Evolutionary conservation across 352 stramenopile genomes (phyloP), one percentile per base, ranked within the genome.

Genomic region (Globisporangium cederbergense): DNA sequence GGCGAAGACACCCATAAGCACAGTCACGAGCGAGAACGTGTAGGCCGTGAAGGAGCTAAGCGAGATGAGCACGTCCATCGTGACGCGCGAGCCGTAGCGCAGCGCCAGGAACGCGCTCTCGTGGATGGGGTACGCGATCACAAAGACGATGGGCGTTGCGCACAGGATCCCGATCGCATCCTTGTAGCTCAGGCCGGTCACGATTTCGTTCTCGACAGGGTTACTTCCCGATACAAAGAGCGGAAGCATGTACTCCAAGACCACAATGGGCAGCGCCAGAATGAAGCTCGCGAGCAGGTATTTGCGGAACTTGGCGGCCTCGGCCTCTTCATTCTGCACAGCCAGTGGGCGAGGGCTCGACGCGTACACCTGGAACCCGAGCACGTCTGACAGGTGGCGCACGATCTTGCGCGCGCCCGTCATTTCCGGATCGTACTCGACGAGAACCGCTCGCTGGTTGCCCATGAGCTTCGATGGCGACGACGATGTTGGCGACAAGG

Each of bases 1-100:
- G 20, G 40, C 13, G 9, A 71, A 56, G 22, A 76, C 57, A 7
- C 60, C 58, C 30, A 79, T 62, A 16, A 66, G 8, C 16, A 84
- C 62, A 3, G 67, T 76, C 5, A 78, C 62, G 18, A 79, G 49
- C 1, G 81, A 91, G 61, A 90, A 93, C 0, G 72, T 62, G 70
- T 91, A 93, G 32, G 85, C 79, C 2, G 74, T 76, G 52, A 79
- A 77, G n/a, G 83, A 76, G 38, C 83, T 90, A 34, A 93, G 72
- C 38, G 85, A 91, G 25, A 91, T 81, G 50, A 93, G 75, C 53
- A 91, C 83, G 53, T 91, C 80, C 83, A 93, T 93, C 0, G 77
- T 90, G 61, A 90, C 81, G 5, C 78, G 74, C 2, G 75, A 81
- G 52, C 81, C 71, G 57, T 86, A 85, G 28, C 81, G 80, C 9